phyloP scores from a whole-genome alignment of 108 stramenopile species.

The Discostella stelligeroides region DNA sequence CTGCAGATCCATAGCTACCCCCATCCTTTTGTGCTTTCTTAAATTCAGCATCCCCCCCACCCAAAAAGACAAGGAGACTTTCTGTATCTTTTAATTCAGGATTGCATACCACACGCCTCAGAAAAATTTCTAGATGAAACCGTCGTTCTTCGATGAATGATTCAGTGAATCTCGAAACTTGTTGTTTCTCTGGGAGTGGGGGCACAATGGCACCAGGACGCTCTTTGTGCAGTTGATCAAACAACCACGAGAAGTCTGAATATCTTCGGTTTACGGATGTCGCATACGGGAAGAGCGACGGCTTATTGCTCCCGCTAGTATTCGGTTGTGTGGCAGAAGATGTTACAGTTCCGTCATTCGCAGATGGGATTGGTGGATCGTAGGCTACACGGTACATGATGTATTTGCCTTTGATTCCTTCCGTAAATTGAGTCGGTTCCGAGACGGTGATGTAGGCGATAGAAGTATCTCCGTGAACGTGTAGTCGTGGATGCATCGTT shows the following conservation, averaged over 20 bases:
- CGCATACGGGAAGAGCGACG: slow-evolving; percentile 16
- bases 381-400: slow-evolving; percentile 41
- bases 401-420: slow-evolving; percentile 43
- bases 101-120: slow-evolving; percentile 69
- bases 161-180: slow-evolving; percentile 58
- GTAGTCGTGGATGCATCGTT: slow-evolving; percentile 10
- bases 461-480: slow-evolving; percentile 16
- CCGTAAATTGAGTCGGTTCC: slow-evolving; percentile 33
- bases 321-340: neutral
- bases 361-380: slow-evolving; percentile 26
- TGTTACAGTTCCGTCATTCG: neutral
- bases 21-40: slow-evolving; percentile 54
- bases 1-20: neutral
- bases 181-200: slow-evolving; percentile 83
- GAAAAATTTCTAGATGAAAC: slow-evolving; percentile 75
- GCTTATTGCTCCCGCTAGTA: neutral
- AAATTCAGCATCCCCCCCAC: slow-evolving; percentile 57
- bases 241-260: slow-evolving; percentile 90
- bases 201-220: slow-evolving; percentile 89
- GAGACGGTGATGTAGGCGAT: slow-evolving; percentile 40
- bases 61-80: slow-evolving; percentile 74
- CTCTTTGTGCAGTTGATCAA: slow-evolving; percentile 69
- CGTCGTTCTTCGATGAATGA: slow-evolving; percentile 77
- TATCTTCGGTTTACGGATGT: slow-evolving; percentile 80
- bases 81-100: slow-evolving; percentile 68